phyloP scores from a whole-genome alignment of 352 stramenopile species.

The Hyaloperonospora brassicae region DNA sequence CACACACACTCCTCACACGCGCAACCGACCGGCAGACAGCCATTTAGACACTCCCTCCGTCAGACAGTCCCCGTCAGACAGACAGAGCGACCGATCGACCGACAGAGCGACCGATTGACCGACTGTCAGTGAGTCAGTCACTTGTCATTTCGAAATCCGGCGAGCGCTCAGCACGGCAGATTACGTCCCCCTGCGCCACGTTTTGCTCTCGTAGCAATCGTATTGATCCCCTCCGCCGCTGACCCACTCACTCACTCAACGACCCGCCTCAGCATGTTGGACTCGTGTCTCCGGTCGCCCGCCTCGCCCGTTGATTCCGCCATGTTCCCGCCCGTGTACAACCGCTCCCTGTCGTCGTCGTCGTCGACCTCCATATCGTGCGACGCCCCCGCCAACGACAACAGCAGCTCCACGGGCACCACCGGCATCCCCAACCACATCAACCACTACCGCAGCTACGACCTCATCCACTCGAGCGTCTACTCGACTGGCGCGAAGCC shows the following conservation, averaged over 20 bases:
- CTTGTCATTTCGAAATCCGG: conserved; percentile 35
- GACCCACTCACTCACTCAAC: neutral
- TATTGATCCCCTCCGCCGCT: conserved; percentile 8
- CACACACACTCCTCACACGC: too few species aligned
- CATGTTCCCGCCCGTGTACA: conserved; percentile 64
- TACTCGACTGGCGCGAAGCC: conserved; percentile 14
- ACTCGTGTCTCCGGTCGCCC: conserved; percentile 25
- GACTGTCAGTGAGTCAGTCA: neutral
- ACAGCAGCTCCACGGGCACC: neutral
- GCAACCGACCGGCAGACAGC: too few species aligned
- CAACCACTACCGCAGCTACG: too few species aligned
- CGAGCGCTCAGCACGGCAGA: conserved; percentile 35
- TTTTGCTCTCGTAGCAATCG: conserved; percentile 33
- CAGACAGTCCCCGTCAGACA: too few species aligned
- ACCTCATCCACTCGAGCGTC: too few species aligned
- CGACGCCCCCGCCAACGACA: conserved; percentile 4
- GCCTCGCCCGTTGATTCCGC: conserved; percentile 64
- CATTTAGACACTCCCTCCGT: too few species aligned
- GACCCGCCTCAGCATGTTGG: conserved; percentile 22
- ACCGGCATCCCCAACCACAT: too few species aligned
- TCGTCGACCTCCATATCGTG: conserved; percentile 19
- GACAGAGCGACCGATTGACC: neutral
- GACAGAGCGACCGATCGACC: too few species aligned
- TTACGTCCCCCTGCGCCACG: conserved; percentile 25
- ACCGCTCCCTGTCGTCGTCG: conserved; percentile 30